Evolutionary conservation across 2,329 filamentous ascomycete species (phyloP), one percentile per base, ranked within the genome.

Genomic region (Penicillium janthinellum): DNA sequence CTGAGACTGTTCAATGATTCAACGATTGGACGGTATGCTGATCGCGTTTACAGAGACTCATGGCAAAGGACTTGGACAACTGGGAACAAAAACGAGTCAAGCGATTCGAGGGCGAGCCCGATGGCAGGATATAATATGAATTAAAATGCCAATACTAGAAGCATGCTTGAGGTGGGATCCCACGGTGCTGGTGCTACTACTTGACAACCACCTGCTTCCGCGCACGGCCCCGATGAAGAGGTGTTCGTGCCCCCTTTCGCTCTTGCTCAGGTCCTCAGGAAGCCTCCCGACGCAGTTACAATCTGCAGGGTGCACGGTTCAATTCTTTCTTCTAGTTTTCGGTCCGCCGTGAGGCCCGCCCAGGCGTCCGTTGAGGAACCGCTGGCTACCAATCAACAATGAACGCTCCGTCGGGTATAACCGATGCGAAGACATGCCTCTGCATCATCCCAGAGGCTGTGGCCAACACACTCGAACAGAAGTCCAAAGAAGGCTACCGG

Each of bases 51-150:
- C 76, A 95, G 90, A 86, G 88, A 78, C 81, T 91, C 41, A 90
- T 91, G 67, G 90, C 91, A 35, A 96, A 96, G 76, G 95, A 98
- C 73, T 79, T 98, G 62, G 94, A 99, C 71, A 86, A 92, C 72
- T 99, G 95, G 95, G 94, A 98, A 75, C 95, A 98, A 79, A 96
- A 95, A 78, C 87, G 96, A 55, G 92, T 98, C 11, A 88, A 96
- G 80, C 84, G 95, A 73, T 83, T 97, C 61, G 88, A 91, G 20
- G 95, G 95, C 66, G 96, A 99, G 77, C 90, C 86, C 61, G 94
- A 99, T 75, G 94, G 94, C 37, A 85, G 91, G 53, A 75, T 96
- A 66, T 89, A 76, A 82, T 37, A 12, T 39, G 49, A 15, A 31
- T 31, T 20, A n/a, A 20, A 52, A 17, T 11, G 11, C 8, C 14